phyloP scores from a whole-genome alignment of 768 basidiomycete species.

The Suillus tomentosus region DNA sequence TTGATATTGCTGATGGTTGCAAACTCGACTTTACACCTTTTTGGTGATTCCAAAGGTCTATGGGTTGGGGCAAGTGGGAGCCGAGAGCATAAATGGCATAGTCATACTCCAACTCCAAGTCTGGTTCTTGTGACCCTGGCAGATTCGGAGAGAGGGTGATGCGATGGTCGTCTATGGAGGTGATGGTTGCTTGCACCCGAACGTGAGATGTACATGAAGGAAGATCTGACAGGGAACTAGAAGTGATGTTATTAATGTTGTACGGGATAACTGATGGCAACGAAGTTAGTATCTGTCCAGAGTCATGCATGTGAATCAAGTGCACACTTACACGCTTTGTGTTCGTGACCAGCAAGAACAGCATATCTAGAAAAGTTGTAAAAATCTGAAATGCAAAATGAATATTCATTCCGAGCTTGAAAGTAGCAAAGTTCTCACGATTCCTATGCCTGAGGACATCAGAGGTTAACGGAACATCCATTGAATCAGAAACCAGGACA shows the following conservation, averaged over 20 bases:
- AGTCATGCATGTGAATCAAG: neutral
- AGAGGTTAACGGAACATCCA: neutral
- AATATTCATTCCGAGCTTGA: neutral
- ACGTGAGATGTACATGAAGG: constrained; percentile 25
- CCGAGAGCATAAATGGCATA: constrained; percentile 65
- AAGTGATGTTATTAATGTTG: constrained; percentile 46
- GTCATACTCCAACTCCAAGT: constrained; percentile 45
- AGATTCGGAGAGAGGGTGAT: constrained; percentile 28
- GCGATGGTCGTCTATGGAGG: constrained; percentile 38
- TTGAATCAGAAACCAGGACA: neutral
- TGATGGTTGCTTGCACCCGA: constrained; percentile 49
- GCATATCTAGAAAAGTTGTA: constrained; percentile 62
- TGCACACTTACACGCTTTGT: constrained; percentile 57
- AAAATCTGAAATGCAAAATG: constrained; percentile 37
- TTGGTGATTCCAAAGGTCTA: constrained; percentile 51
- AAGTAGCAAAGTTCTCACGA: constrained; percentile 32
- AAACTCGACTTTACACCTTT: neutral
- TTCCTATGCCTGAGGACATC: constrained; percentile 45
- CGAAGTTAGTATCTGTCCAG: constrained; percentile 6
- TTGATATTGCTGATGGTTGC: neutral
- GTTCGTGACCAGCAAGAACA: constrained; percentile 60
- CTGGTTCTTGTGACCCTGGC: constrained; percentile 17
- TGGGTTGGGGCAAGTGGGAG: constrained; percentile 53
- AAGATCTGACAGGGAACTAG: constrained; percentile 17
- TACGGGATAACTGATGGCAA: constrained; percentile 51